Evolutionary conservation across 2,329 filamentous ascomycete species (phyloP).

Genomic region (Pseudopyricularia cyperi): DNA sequence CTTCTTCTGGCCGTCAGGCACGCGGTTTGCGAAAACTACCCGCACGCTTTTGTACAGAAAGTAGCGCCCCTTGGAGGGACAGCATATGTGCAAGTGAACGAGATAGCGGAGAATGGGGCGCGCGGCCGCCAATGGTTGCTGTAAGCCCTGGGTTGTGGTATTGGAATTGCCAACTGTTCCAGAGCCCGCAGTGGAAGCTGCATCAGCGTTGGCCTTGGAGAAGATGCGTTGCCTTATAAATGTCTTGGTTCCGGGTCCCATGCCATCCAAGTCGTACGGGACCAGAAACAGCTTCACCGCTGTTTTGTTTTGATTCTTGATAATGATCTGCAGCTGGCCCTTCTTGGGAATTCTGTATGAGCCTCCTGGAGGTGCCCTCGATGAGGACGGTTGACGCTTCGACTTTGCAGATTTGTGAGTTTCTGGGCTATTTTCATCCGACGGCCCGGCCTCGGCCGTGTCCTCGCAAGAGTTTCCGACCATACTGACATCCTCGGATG

Average conservation of each 20-base stretch:
- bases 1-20: constrained; percentile 89
- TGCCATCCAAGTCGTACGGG: constrained; percentile 82
- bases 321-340: constrained; percentile 89
- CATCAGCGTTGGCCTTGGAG: constrained; percentile 27
- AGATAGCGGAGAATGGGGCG: constrained; percentile 75
- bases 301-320: constrained; percentile 97
- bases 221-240: constrained; percentile 93
- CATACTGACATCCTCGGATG: constrained; percentile 6
- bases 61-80: constrained; percentile 66
- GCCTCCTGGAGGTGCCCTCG: constrained; percentile 61
- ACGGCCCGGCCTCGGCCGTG: not conserved
- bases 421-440: not conserved
- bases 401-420: not conserved
- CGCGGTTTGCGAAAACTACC: constrained; percentile 91
- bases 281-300: constrained; percentile 92
- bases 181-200: constrained; percentile 43
- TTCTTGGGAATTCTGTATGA: constrained; percentile 89
- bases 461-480: not conserved
- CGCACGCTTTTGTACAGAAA: constrained; percentile 87
- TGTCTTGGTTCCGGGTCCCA: constrained; percentile 90
- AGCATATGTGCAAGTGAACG: constrained; percentile 87
- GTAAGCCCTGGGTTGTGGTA: constrained; percentile 3
- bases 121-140: constrained; percentile 22
- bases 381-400: constrained; percentile 27
- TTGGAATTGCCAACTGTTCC: constrained; percentile 54